Evolutionary conservation across 2,329 filamentous ascomycete species (phyloP).

Genomic region (Colletotrichum cordylinicola): DNA sequence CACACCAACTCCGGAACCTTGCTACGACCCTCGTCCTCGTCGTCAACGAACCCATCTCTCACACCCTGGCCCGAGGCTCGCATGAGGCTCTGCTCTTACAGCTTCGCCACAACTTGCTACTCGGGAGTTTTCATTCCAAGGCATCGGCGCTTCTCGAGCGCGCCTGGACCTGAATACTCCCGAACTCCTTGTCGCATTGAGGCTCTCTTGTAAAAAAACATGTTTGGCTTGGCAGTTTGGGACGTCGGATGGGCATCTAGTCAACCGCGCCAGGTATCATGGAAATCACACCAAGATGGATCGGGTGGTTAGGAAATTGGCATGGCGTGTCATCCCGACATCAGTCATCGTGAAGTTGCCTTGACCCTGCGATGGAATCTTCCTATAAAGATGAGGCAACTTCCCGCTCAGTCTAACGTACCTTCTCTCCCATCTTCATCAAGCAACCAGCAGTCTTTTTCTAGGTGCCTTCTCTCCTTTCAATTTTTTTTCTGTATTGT

Average conservation of each 20-base stretch:
- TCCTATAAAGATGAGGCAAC: constrained; percentile 9
- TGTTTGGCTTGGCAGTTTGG: constrained; percentile 19
- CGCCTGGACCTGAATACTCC: background rate
- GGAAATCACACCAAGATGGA: background rate
- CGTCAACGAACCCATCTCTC: background rate
- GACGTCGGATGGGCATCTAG: background rate
- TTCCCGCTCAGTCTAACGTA: background rate
- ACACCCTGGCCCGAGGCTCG: background rate
- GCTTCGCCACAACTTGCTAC: background rate
- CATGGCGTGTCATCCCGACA: constrained; percentile 3
- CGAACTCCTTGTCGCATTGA: background rate
- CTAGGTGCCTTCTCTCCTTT: constrained; percentile 9
- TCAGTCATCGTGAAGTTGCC: background rate
- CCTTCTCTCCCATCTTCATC: background rate
- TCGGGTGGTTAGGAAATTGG: background rate
- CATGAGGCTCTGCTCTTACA: constrained; percentile 18
- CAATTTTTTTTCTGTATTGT: constrained; percentile 17
- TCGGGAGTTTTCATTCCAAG: background rate
- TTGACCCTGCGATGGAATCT: background rate
- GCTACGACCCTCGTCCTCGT: background rate
- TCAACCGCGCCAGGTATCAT: background rate
- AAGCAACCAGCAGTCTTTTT: constrained; percentile 7
- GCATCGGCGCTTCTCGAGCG: background rate
- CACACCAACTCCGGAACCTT: constrained; percentile 18
- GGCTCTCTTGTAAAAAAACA: background rate